Base-by-base conservation (phyloP, 176 grass and related monocot genomes). In the Rhynchospora pubera region DNA sequence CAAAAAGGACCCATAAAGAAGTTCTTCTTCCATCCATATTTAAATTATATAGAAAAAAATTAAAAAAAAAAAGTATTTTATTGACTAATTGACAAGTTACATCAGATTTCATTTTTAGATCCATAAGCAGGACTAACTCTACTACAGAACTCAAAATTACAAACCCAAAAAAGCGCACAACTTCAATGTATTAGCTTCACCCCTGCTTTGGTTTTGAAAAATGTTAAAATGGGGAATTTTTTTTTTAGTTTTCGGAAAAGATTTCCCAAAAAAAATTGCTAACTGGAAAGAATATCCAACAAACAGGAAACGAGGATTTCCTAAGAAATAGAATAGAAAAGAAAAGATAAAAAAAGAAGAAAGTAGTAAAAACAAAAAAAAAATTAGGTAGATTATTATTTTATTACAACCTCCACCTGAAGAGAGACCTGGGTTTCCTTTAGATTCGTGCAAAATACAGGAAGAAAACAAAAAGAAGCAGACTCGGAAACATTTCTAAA, bases 321-420 rank as follows among this genome's bases (percentile, higher is more conserved):
- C 26, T 28, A 28, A 28, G n/a, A n/a, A n/a, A n/a, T n/a, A n/a
- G n/a, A n/a, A n/a, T n/a, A 28, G 4, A 39, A 1, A 39, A 39
- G 4, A 39, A 4, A 39, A 39, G 4, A 39, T 2, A 39, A 39
- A 4, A 6, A 4, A 3, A 48, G 6, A 55, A 79, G n/a, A 43
- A 79, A 79, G 59, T 32, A 44, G 26, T 23, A 80, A 62, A 62
- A 9, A 9, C 46, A 18, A 80, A 23, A 24, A 7, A 22, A 13
- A 62, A 62, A 30, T 55, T 6, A 75, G 13, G 72, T 23, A 6
- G 9, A 77, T 56, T 80, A 77, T 56, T 80, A 62, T 80, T 63
- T 80, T 62, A 80, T 80, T 62, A 34, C 55, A 46, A n/a, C 78
- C 12, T 44, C 57, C 55, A 77, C 72, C 72, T 80, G 59, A 80